These are phyloP conservation scores for Psophocarpus tetragonolobus DNA, from an alignment of 306 rosid genomes.

Conservation along the genomic window DNA sequence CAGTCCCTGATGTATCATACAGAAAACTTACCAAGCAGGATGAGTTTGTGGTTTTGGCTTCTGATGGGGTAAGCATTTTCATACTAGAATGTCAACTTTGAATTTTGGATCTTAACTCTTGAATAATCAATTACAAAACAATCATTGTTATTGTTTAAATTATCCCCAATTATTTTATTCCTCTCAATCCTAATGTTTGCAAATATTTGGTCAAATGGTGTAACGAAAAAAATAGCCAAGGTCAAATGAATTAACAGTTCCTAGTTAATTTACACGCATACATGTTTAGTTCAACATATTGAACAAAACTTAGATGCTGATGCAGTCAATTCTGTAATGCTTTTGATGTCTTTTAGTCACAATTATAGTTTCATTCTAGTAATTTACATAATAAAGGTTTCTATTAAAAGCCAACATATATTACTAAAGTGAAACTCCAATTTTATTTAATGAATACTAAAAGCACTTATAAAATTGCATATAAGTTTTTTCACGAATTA, in stretches of 20 bases:
- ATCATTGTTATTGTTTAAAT: not conserved
- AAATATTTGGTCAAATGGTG: slow-evolving; percentile 6
- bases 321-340: no score
- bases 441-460: no score
- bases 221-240: not conserved
- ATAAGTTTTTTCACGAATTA: no score
- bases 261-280: not conserved
- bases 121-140: not conserved
- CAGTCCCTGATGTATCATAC: slow-evolving; percentile 61
- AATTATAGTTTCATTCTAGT: no score
- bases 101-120: not conserved
- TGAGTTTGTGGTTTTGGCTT: slow-evolving; percentile 78
- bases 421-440: no score
- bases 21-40: slow-evolving; percentile 61
- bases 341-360: no score
- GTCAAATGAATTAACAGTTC: not conserved
- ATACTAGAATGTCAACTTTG: not conserved
- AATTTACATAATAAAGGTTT: no score
- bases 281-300: not conserved
- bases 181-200: not conserved
- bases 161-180: not conserved
- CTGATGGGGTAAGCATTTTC: slow-evolving; percentile 72
- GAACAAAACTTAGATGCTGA: no score
- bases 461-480: no score
- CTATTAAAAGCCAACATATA: no score